Conservation (phyloP, 768 basidiomycete genomes). For the Lenzites betulinus region DNA sequence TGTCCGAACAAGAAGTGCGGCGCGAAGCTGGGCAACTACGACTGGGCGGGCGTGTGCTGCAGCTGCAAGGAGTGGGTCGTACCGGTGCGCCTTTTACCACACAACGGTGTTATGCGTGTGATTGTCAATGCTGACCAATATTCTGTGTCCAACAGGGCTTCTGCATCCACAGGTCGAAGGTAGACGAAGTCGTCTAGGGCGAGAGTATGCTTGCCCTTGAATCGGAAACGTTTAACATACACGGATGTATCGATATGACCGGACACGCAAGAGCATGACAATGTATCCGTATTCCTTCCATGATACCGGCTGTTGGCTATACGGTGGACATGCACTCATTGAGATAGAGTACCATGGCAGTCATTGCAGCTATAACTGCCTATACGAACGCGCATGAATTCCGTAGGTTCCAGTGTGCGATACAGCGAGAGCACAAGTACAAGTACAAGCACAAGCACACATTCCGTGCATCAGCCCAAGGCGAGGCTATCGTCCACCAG, state of each 20-base stretch:
- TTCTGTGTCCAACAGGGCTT: constrained; percentile 42
- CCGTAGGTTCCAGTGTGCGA: too few species aligned
- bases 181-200: constrained; percentile 48
- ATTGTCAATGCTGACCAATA: background rate
- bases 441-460: background rate
- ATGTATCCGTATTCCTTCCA: too few species aligned
- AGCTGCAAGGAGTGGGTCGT: constrained; percentile 92
- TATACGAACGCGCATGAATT: too few species aligned
- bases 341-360: too few species aligned
- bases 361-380: too few species aligned
- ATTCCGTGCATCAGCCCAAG: background rate
- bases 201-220: background rate
- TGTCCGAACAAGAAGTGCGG: constrained; percentile 93
- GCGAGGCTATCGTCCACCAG: background rate
- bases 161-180: constrained; percentile 55
- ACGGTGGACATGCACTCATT: too few species aligned
- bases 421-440: too few species aligned
- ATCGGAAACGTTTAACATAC: background rate
- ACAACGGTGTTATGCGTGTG: too few species aligned
- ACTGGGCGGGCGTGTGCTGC: constrained; percentile 94
- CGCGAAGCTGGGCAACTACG: constrained; percentile 92
- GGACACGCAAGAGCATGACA: too few species aligned
- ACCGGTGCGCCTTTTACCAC: constrained; percentile 74
- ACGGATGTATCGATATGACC: background rate
- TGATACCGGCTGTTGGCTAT: too few species aligned